Evolutionary conservation across 306 rosid genomes (phyloP).

Genomic region (Lablab purpureus): DNA sequence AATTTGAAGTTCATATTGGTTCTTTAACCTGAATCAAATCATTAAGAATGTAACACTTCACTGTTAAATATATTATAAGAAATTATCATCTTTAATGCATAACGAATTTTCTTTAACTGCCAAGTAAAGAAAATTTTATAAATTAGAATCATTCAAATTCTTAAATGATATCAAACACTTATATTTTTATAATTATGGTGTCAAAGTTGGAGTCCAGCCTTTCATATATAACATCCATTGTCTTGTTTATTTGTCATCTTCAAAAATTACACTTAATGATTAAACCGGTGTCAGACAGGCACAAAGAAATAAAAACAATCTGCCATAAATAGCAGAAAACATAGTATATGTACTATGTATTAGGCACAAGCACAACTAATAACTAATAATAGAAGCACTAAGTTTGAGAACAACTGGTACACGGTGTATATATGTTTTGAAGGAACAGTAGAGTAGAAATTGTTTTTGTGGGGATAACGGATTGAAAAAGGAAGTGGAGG

Average conservation of each 20-base stretch:
- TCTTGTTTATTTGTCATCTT: constrained; percentile 9
- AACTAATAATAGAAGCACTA: constrained; percentile 19
- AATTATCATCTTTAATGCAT: neutral
- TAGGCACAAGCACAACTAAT: constrained; percentile 18
- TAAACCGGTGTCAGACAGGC: neutral
- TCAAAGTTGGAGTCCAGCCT: neutral
- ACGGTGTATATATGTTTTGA: constrained; percentile 14
- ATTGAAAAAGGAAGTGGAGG: constrained; percentile 34
- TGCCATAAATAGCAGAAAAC: neutral
- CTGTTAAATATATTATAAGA: neutral
- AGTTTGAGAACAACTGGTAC: constrained; percentile 40
- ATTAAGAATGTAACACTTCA: neutral
- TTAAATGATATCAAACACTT: neutral
- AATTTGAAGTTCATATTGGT: neutral
- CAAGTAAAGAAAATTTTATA: too few species aligned
- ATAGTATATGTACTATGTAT: neutral
- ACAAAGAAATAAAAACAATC: constrained; percentile 6
- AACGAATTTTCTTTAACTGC: too few species aligned
- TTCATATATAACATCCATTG: neutral
- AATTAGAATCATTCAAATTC: too few species aligned
- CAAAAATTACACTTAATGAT: neutral
- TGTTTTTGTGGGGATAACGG: constrained; percentile 10
- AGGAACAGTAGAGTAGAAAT: neutral
- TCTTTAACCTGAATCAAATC: neutral
- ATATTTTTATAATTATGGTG: neutral